phyloP scores from a whole-genome alignment of 2,329 filamentous ascomycete species.

The Fusarium chlamydosporum region DNA sequence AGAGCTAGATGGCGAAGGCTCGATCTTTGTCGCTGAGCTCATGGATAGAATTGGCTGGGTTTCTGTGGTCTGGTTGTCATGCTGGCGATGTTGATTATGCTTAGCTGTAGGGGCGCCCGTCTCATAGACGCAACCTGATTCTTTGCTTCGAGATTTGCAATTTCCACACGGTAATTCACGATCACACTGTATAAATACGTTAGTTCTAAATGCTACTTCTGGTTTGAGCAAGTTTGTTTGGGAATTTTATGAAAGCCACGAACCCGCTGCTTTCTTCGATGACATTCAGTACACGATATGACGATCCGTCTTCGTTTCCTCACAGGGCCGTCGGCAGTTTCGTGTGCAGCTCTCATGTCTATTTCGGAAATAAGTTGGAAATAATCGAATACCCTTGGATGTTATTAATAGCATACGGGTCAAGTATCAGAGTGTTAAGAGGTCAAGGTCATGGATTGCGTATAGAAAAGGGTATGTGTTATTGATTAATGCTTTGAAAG shows the following conservation, averaged over 20 bases:
- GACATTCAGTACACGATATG: slow-evolving; percentile 75
- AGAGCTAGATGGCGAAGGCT: not conserved
- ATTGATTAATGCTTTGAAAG: not conserved
- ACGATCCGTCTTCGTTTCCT: slow-evolving; percentile 72
- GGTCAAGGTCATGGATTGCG: not conserved
- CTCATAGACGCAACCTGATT: slow-evolving; percentile 70
- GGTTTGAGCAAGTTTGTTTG: no score
- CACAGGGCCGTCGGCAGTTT: slow-evolving; percentile 15
- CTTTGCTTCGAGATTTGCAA: slow-evolving; percentile 70
- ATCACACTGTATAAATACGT: slow-evolving; percentile 63
- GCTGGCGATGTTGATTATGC: slow-evolving; percentile 34
- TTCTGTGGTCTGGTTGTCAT: slow-evolving; percentile 9
- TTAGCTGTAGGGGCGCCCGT: slow-evolving; percentile 62
- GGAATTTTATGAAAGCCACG: not conserved
- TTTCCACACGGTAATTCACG: slow-evolving; percentile 71
- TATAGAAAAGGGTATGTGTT: not conserved
- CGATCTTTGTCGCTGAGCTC: slow-evolving; percentile 1
- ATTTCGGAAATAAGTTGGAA: not conserved
- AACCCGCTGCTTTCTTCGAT: slow-evolving; percentile 74
- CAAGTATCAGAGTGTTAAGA: not conserved
- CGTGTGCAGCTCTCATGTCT: slow-evolving; percentile 24
- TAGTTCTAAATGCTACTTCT: slow-evolving; percentile 1
- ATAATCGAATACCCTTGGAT: no score
- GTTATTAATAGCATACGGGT: not conserved
- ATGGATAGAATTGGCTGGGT: not conserved